Evolutionary conservation across 164 flowering plant species (phyloP).

Genomic region (Berberis vulgaris): DNA sequence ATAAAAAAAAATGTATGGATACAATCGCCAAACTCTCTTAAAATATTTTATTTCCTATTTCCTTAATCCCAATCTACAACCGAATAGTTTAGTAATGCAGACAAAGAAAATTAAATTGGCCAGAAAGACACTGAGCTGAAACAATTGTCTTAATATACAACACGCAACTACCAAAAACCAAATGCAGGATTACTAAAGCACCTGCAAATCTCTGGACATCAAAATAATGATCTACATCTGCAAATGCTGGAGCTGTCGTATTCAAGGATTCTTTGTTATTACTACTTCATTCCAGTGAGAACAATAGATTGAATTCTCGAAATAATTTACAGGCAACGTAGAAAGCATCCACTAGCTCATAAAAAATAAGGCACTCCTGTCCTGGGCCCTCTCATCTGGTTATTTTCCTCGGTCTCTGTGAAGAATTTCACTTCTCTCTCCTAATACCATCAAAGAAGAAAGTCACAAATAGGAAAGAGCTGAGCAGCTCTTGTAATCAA

Average conservation of each 20-base stretch:
- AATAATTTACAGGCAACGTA: constrained; percentile 22
- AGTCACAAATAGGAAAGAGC: neutral
- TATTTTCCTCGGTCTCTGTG: constrained; percentile 98
- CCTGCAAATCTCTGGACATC: neutral
- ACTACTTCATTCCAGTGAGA: neutral
- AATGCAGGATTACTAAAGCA: neutral
- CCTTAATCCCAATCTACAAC: neutral
- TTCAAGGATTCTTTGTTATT: neutral
- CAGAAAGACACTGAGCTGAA: too few relatives aligned
- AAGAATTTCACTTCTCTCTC: constrained; percentile 98
- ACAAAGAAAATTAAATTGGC: neutral
- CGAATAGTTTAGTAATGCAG: neutral
- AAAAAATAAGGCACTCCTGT: constrained; percentile 96
- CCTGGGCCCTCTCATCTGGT: constrained; percentile 98
- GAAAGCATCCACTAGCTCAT: constrained; percentile 20
- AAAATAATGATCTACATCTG: neutral
- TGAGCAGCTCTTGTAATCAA: too few relatives aligned
- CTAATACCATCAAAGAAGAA: constrained; percentile 17
- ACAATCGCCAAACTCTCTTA: too few relatives aligned
- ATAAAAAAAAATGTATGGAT: too few relatives aligned
- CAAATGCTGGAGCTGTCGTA: neutral
- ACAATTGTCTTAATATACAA: neutral
- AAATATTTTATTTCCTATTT: too few relatives aligned
- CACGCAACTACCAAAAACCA: neutral
- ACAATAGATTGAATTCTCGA: constrained; percentile 2